Base-by-base conservation (phyloP, 192 early-diverging fungal genomes). In the Rhizoclosmatium sp. region DNA sequence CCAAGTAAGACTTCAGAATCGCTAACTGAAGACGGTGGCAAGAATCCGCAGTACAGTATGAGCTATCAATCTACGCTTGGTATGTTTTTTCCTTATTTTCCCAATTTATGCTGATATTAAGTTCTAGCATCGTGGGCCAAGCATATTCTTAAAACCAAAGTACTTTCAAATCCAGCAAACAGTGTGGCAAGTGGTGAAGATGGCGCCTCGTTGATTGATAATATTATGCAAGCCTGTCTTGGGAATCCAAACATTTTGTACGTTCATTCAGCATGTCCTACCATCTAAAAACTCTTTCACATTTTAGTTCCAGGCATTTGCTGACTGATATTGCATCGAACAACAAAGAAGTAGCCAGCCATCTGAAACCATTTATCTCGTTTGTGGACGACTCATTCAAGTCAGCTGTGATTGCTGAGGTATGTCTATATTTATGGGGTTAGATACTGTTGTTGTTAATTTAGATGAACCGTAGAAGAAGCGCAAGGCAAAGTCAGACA, bases 81-180 rank as follows among this genome's bases (percentile, higher is more conserved):
- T 67, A 61, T 40, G 59, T 48, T 21, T 65, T n/a, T 64, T 39
- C 42, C 51, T 51, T 14, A 10, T 56, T 14, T 41, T 10, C 21
- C 23, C 7, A 69, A 47, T 54, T 3, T 62, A 51, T 56, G 59
- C 21, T 51, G 65, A 40, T 12, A 59, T 60, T 3, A 54, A 31
- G 31, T 70, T 72, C 2, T n/a, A 77, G 79, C 79, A 0, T 49
- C 79, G 21, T 80, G 79, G 79, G 74, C 62, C 48, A 23, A 49
- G 16, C 54, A 80, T 51, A 31, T 80, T 44, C 71, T 80, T 16
- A 54, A 75, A 64, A 45, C 12, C 7, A 62, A 60, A 21, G 72
- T 44, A 4, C 1, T 44, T 4, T 10, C 7, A 19, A 48, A 68
- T 21, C 47, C 66, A 9, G 62, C 21, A 41, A 65, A 10, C 9